Conservation (phyloP, 1,139 yeast species). For the Lodderomyces margitis region DNA sequence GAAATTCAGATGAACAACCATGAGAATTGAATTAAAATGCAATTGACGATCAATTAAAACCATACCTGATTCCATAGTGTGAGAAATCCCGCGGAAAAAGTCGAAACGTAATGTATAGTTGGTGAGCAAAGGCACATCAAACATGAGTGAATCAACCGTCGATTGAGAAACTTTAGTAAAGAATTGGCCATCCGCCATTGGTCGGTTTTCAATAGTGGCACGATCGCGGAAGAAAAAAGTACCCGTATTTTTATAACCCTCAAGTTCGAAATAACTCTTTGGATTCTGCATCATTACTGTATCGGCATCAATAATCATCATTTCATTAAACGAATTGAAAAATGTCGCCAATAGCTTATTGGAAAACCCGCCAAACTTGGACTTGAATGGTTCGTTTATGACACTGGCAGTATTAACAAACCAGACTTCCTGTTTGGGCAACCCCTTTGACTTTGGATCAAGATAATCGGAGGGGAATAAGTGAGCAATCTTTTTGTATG, state of each 20-base stretch:
- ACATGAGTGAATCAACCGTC: slow-evolving; percentile 27
- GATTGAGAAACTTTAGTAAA: slow-evolving; percentile 31
- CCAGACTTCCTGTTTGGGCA: slow-evolving; percentile 37
- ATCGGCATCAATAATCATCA: slow-evolving; percentile 35
- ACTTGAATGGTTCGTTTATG: slow-evolving; percentile 24
- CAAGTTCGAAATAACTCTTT: slow-evolving; percentile 27
- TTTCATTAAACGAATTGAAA: slow-evolving; percentile 36
- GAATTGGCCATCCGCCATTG: slow-evolving; percentile 22
- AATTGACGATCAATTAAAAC: slow-evolving; percentile 26
- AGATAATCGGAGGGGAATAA: slow-evolving; percentile 25
- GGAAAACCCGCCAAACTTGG: slow-evolving; percentile 26
- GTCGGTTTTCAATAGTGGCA: slow-evolving; percentile 29
- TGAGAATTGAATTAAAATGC: slow-evolving; percentile 29
- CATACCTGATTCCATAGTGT: slow-evolving; percentile 35
- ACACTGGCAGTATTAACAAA: slow-evolving; percentile 32
- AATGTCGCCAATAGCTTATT: slow-evolving; percentile 34
- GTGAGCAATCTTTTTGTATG: slow-evolving; percentile 23
- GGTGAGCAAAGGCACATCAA: slow-evolving; percentile 31
- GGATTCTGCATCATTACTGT: slow-evolving; percentile 32
- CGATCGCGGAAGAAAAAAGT: slow-evolving; percentile 32
- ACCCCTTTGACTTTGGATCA: slow-evolving; percentile 19
- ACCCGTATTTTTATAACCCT: slow-evolving; percentile 26
- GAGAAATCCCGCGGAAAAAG: slow-evolving; percentile 30
- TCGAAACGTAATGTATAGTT: slow-evolving; percentile 21
- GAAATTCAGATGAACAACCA: slow-evolving; percentile 31